Evolutionary conservation across 306 rosid genomes (phyloP), one percentile per base, ranked within the genome.

Genomic region (Lathyrus oleraceus): DNA sequence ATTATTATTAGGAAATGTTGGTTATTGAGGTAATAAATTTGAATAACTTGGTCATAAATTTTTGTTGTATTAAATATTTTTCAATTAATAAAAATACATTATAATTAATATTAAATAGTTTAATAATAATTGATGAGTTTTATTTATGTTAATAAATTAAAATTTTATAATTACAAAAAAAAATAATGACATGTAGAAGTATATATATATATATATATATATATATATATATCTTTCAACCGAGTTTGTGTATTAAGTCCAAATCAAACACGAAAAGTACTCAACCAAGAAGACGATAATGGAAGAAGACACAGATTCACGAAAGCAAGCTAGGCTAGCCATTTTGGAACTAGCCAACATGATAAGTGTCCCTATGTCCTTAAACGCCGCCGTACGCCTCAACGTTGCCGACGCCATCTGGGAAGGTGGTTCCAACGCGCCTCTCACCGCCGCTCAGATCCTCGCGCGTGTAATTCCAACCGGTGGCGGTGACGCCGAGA

Each of bases 361-460:
- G 98, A 93, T 90, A 70, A 90, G 98, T 43, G 97, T 93, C 1
- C 98, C 98, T 2, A 90, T 93, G 97, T 87, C 97, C 3, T 82
- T 93, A 16, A 88, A 90, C 78, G 98, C 97, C 71, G 78, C 88
- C 81, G 97, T 85, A 3, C 96, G 90, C 16, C 98, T 94, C 84
- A 89, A 86, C 62, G 88, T 93, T 19, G 64, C 97, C 21, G 96
- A 90, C 5, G 96, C 98, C 39, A 81, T 94, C 69, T 94, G 98
- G 97, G 81, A 87, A 25, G 67, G 61, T 17, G 98, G 97, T 9
- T 69, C 87, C 68, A 94, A 94, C 79, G 2, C 71, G 2, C 97
- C 98, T 0, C 80, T 94, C 61, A 61, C 96, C 19, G 84, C 98
- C 42, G 42, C 84, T 0, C 71, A 88, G 86, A 90, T 94, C 69